Conservation (phyloP, 176 grass and related monocot genomes). For the Alloteropsis semialata region DNA sequence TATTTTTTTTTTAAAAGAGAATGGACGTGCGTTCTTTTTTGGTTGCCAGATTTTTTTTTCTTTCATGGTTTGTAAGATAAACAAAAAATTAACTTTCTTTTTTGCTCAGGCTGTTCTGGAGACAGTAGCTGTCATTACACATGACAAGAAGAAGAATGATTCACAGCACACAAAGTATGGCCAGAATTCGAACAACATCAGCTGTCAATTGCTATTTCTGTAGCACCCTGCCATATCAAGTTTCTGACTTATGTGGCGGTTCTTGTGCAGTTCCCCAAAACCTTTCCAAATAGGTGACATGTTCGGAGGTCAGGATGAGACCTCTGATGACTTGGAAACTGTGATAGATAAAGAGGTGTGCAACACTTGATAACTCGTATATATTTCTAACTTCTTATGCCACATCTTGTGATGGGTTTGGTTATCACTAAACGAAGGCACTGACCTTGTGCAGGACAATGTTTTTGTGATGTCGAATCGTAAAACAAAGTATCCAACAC, state of each 20-base stretch:
- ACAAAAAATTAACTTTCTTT: conserved; percentile 10
- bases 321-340: conserved; percentile 88
- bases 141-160: conserved; percentile 99
- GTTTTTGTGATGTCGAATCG: conserved; percentile 99
- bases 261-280: conserved; percentile 69
- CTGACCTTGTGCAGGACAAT: conserved; percentile 73
- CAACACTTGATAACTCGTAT: background rate
- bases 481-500: conserved; percentile 95
- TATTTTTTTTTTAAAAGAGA: background rate
- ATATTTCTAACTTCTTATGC: background rate
- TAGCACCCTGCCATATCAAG: background rate
- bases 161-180: conserved; percentile 71
- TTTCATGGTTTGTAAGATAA: background rate
- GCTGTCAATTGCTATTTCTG: background rate
- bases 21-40: background rate
- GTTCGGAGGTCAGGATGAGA: conserved; percentile 80
- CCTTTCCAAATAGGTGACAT: conserved; percentile 98
- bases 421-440: background rate
- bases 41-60: background rate
- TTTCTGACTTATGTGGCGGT: conserved; percentile 14
- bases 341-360: conserved; percentile 96
- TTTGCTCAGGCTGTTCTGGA: conserved; percentile 88
- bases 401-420: conserved; percentile 1
- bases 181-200: conserved; percentile 15
- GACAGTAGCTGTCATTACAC: conserved; percentile 93